Evolutionary conservation across 2,329 filamentous ascomycete species (phyloP).

Genomic region (Colletotrichum sidae): DNA sequence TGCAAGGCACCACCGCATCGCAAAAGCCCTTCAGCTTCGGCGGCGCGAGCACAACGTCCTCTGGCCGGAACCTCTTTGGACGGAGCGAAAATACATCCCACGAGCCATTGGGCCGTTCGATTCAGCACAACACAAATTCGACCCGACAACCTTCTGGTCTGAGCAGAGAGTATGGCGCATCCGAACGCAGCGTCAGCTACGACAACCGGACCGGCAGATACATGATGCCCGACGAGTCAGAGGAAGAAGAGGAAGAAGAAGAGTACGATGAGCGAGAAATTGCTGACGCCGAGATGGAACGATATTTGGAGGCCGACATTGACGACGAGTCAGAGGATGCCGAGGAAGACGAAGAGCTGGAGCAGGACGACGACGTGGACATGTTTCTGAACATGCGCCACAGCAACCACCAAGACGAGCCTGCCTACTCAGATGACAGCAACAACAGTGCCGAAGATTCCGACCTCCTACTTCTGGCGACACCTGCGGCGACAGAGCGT

Average conservation of each 20-base stretch:
- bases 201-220: slow-evolving; percentile 41
- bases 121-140: slow-evolving; percentile 48
- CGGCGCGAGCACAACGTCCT: slow-evolving; percentile 43
- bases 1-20: slow-evolving; percentile 53
- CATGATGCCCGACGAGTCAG: slow-evolving; percentile 45
- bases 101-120: slow-evolving; percentile 61
- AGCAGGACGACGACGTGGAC: slow-evolving; percentile 54
- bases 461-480: slow-evolving; percentile 67
- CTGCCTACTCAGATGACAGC: slow-evolving; percentile 38
- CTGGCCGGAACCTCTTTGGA: slow-evolving; percentile 53
- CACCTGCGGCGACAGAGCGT: slow-evolving; percentile 65
- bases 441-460: slow-evolving; percentile 50
- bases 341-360: slow-evolving; percentile 53
- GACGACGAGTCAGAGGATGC: slow-evolving; percentile 48
- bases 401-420: slow-evolving; percentile 44
- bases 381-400: slow-evolving; percentile 62
- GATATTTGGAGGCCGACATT: slow-evolving; percentile 50
- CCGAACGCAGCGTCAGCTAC: slow-evolving; percentile 6
- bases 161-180: slow-evolving; percentile 55
- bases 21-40: slow-evolving; percentile 55
- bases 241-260: slow-evolving; percentile 44
- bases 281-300: slow-evolving; percentile 50
- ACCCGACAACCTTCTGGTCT: slow-evolving; percentile 62
- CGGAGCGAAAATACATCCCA: slow-evolving; percentile 51
- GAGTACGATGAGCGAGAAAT: slow-evolving; percentile 46